Base-by-base conservation (phyloP, 163 green algal genomes). In the Coccomyxa subellipsoidea region DNA sequence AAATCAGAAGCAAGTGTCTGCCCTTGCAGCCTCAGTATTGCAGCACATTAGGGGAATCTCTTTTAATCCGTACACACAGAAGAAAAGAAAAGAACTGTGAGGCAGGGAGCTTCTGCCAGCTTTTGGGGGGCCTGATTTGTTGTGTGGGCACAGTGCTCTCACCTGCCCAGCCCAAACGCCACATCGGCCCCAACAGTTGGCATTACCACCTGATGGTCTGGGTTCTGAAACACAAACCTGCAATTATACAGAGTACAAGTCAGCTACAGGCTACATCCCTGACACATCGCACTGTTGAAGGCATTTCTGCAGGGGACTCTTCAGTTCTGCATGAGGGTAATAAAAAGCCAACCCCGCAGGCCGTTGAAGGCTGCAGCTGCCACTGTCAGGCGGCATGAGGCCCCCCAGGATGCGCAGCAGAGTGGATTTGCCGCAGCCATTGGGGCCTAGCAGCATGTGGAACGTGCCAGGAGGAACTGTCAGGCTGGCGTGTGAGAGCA, bases 151-250 rank as follows among this genome's bases (percentile, higher is more conserved):
- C n/a, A 59, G 47, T 59, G 66, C 66, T 0, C 84, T 36, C 77
- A 94, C 92, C 90, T 91, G 59, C 95, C 93, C 0, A 99, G 89
- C 2, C 95, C 95, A 87, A 99, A 98, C 0, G 96, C 96, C 21
- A 99, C 97, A 78, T 99, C 96, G 36, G 95, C 92, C 5, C 89
- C 92, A 1, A 98, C 96, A 7, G 95, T 99, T 10, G 97, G 97
- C 93, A 99, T 96, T 21, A 99, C 93, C 32, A 97, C 93, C 80
- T 99, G 96, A 85, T 99, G 95, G 84, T 99, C 97, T 6, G 97
- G 97, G 87, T 99, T 99, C 80, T 99, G 97, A 83, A 98, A 98
- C 39, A 99, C 96, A 87, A 99, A 98, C 47, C 47, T 59, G 47
- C 47, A 59, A 12, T 18, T 27, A 59, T 59, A 5, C n/a, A n/a